Evolutionary conservation across 768 basidiomycete species (phyloP).

Genomic region (Serendipita indica): DNA sequence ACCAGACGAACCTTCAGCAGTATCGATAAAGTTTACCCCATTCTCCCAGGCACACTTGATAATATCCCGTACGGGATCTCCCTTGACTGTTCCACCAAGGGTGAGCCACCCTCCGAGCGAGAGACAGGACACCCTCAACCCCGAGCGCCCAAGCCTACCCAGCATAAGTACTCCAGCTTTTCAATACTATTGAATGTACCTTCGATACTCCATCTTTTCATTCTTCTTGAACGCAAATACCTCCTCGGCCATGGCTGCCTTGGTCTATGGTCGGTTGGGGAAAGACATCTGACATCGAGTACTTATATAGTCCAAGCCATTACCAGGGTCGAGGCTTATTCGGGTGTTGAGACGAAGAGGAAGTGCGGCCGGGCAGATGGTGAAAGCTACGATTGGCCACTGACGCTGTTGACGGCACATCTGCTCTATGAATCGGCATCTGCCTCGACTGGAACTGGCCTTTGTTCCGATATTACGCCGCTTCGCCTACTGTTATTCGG

Average conservation of each 20-base stretch:
- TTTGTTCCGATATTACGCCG: no score
- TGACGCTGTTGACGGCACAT: no score
- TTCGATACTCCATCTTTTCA: neutral
- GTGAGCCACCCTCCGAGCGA: conserved; percentile 57
- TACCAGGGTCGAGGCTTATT: no score
- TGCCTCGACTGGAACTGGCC: no score
- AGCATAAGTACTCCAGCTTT: neutral
- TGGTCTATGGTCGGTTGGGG: no score
- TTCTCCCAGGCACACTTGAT: conserved; percentile 62
- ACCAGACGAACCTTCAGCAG: neutral
- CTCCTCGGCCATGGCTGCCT: neutral
- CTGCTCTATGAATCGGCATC: no score
- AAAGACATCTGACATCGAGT: no score
- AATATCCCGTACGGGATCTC: conserved; percentile 69
- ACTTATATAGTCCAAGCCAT: no score
- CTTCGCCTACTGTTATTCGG: no score
- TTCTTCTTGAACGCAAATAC: neutral
- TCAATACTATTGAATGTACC: neutral
- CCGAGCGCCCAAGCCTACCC: conserved; percentile 37
- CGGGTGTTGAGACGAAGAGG: no score
- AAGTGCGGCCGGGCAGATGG: no score
- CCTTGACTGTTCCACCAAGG: conserved; percentile 46
- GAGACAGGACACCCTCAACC: conserved; percentile 51
- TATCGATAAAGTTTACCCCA: conserved; percentile 40
- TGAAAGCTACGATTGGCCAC: no score